Evolutionary conservation across 352 stramenopile genomes (phyloP).

Genomic region (Halophytophthora polymorphica): DNA sequence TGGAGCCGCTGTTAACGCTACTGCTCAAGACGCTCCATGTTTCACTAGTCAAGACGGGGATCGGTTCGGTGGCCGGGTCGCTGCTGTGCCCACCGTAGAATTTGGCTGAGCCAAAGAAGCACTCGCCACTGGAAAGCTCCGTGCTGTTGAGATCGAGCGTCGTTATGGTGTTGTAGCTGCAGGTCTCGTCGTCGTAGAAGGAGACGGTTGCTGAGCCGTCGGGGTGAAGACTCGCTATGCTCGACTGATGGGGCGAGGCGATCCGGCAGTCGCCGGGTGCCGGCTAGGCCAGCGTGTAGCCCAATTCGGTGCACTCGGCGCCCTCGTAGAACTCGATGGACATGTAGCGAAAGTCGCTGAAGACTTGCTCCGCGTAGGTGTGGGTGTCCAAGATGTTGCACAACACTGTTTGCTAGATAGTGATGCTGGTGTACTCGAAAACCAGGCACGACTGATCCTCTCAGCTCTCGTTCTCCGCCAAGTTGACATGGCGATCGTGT

Average conservation of each 20-base stretch:
- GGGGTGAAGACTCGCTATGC: slow-evolving; percentile 11
- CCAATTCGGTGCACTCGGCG: background rate
- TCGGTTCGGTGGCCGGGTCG: background rate
- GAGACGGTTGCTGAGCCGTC: slow-evolving; percentile 15
- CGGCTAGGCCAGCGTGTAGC: slow-evolving; percentile 9
- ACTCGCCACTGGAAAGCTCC: slow-evolving; percentile 15
- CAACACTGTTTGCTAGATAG: slow-evolving; percentile 6
- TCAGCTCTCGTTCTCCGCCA: slow-evolving; percentile 7
- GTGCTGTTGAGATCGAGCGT: slow-evolving; percentile 14
- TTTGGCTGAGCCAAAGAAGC: slow-evolving; percentile 2
- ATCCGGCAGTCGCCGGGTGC: slow-evolving; percentile 17
- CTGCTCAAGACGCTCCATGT: background rate
- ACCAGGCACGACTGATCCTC: slow-evolving; percentile 5
- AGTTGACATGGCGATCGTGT: background rate
- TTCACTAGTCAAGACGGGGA: background rate
- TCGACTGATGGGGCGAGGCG: slow-evolving; percentile 10
- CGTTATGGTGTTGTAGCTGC: slow-evolving; percentile 9
- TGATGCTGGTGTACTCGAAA: slow-evolving; percentile 13
- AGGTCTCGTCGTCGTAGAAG: slow-evolving; percentile 14
- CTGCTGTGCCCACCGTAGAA: background rate
- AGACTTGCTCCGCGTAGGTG: slow-evolving; percentile 5
- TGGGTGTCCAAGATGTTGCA: slow-evolving; percentile 18
- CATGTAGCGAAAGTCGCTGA: slow-evolving; percentile 17
- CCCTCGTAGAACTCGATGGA: slow-evolving; percentile 17
- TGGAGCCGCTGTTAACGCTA: background rate